A percentile compares a stretch with the other conserved stretches of the same genome.
phyloP scores from a whole-genome alignment of 2,329 filamentous ascomycete genomes.

The Pseudogymnoascus sp. region DNA sequence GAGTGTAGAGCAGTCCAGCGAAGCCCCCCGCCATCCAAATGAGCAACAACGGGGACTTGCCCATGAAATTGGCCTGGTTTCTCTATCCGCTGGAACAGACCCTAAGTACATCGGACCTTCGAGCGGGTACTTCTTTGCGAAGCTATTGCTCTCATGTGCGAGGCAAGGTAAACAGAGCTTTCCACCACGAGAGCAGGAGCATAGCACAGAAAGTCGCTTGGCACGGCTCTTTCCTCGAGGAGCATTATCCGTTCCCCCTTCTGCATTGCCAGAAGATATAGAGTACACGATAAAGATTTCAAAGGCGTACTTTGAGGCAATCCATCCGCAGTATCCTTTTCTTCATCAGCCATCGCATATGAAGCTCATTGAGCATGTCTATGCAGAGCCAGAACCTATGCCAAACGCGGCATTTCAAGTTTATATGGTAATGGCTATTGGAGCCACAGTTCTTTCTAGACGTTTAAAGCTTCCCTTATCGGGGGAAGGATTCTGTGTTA shows the following conservation, averaged over 20 bases:
- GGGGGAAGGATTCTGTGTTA: slow-evolving; percentile 43
- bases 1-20: slow-evolving; percentile 13
- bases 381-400: slow-evolving; percentile 27
- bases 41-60: slow-evolving; percentile 27
- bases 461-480: slow-evolving; percentile 40
- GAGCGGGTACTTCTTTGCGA: slow-evolving; percentile 48
- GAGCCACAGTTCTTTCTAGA: slow-evolving; percentile 40
- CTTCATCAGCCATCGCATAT: slow-evolving; percentile 41
- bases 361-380: slow-evolving; percentile 32
- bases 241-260: slow-evolving; percentile 12
- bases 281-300: slow-evolving; percentile 39
- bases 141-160: slow-evolving; percentile 40
- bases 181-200: slow-evolving; percentile 14
- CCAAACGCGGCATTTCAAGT: slow-evolving; percentile 40
- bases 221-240: not conserved
- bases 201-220: not conserved
- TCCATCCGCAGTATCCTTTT: slow-evolving; percentile 46
- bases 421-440: slow-evolving; percentile 48
- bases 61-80: slow-evolving; percentile 49
- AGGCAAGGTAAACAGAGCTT: slow-evolving; percentile 24
- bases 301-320: slow-evolving; percentile 42
- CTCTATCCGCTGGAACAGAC: slow-evolving; percentile 42
- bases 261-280: slow-evolving; percentile 25
- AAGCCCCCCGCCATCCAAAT: slow-evolving; percentile 14
- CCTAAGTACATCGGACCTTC: slow-evolving; percentile 50